Evolutionary conservation across 176 grass and related monocot genomes (phyloP).

Genomic region (Carex pumila): DNA sequence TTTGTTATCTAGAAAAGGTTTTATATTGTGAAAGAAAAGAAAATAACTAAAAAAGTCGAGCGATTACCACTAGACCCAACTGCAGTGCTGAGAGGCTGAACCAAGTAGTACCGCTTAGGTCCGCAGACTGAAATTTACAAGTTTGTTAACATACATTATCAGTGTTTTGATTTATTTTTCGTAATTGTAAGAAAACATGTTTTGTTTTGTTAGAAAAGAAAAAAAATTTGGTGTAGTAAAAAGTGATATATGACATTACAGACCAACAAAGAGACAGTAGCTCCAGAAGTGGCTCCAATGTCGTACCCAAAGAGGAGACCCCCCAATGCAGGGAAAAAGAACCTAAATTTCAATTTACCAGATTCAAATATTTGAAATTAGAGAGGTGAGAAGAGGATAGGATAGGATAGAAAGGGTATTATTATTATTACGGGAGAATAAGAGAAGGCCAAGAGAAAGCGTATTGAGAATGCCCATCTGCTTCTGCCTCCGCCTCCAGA

Average conservation of each 20-base stretch:
- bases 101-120: conserved; percentile 89
- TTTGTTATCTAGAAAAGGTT: too few species aligned
- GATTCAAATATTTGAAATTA: not conserved
- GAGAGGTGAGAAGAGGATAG: not conserved
- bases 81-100: conserved; percentile 79
- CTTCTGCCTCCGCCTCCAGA: too few species aligned
- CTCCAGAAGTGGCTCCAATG: conserved; percentile 87
- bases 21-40: not conserved
- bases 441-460: conserved; percentile 47
- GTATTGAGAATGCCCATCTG: not conserved
- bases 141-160: too few species aligned
- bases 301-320: conserved; percentile 95
- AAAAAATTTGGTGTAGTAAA: not conserved
- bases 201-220: not conserved
- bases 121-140: conserved; percentile 44
- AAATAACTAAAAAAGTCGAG: not conserved
- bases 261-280: conserved; percentile 73
- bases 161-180: too few species aligned
- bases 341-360: conserved; percentile 25
- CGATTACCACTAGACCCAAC: conserved; percentile 80
- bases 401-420: not conserved
- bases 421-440: conserved; percentile 54
- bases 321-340: conserved; percentile 84
- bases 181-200: too few species aligned
- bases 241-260: conserved; percentile 17